These are phyloP conservation scores for Pichia sp. DNA, from an alignment of 1,139 yeast genomes.

Conservation along the genomic window DNA sequence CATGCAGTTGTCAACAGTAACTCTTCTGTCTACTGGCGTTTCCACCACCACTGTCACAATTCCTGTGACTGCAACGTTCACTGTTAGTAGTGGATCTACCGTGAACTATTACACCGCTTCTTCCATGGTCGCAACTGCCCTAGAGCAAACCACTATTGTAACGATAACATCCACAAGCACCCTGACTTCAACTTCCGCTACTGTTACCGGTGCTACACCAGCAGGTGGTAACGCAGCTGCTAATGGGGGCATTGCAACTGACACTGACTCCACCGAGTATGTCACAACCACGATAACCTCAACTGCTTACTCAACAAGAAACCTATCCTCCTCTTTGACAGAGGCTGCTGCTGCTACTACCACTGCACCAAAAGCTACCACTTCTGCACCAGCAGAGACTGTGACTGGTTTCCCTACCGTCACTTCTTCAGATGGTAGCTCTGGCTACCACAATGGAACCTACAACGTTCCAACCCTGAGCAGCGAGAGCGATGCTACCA, in stretches of 20 bases:
- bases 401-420: not conserved
- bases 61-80: constrained; percentile 31
- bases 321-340: not conserved
- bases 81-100: constrained; percentile 30
- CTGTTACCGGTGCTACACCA: not conserved
- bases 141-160: constrained; percentile 21
- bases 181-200: constrained; percentile 7
- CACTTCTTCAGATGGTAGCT: not conserved
- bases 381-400: not conserved
- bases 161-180: constrained; percentile 9
- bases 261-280: constrained; percentile 10
- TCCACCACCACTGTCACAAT: constrained; percentile 26
- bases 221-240: constrained; percentile 7
- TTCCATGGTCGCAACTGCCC: constrained; percentile 27
- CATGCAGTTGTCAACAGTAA: constrained; percentile 5
- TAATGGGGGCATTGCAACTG: not conserved
- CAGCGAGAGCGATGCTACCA: not conserved
- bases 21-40: constrained; percentile 15
- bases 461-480: not conserved
- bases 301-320: constrained; percentile 2
- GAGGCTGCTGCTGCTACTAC: not conserved
- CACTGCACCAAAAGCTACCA: not conserved
- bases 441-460: constrained; percentile 12
- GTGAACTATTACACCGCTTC: constrained; percentile 29
- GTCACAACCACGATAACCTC: constrained; percentile 11